A percentile compares a stretch with the other conserved stretches of the same genome.
Conservation (phyloP, 768 basidiomycete species). For the Crucibulum laeve region DNA sequence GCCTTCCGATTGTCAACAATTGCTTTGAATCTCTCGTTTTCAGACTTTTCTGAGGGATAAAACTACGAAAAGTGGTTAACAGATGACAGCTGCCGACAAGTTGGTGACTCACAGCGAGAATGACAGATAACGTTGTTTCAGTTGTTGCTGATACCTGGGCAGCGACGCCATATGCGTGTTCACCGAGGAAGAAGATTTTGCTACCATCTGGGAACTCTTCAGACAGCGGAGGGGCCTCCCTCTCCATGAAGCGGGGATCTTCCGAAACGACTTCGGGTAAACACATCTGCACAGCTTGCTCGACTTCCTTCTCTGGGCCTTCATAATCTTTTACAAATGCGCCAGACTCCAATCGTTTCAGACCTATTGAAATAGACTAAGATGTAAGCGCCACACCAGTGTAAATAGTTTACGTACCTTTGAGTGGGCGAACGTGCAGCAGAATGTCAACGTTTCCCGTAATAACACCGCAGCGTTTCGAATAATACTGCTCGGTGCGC, state of each 20-base stretch:
- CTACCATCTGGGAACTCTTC: constrained; percentile 90
- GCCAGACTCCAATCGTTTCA: constrained; percentile 84
- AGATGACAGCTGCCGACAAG: background rate
- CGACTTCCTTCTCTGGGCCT: constrained; percentile 71
- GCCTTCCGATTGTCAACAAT: constrained; percentile 53
- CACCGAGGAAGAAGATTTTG: constrained; percentile 94
- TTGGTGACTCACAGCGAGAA: constrained; percentile 69
- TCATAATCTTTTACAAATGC: constrained; percentile 97
- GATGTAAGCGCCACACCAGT: background rate
- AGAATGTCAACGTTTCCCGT: constrained; percentile 78
- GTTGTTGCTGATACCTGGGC: constrained; percentile 80
- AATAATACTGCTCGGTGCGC: constrained; percentile 77
- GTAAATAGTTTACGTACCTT: constrained; percentile 48
- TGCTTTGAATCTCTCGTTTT: constrained; percentile 73
- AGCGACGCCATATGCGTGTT: constrained; percentile 93
- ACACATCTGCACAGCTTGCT: constrained; percentile 85
- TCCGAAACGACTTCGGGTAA: constrained; percentile 79
- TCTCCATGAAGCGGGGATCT: constrained; percentile 84
- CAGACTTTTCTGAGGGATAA: constrained; percentile 78
- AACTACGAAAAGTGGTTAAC: constrained; percentile 45
- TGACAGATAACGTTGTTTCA: constrained; percentile 68
- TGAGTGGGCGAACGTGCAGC: constrained; percentile 85
- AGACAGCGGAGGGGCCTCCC: constrained; percentile 72
- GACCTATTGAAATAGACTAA: constrained; percentile 47
- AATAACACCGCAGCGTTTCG: constrained; percentile 84